phyloP scores from a whole-genome alignment of 305 asterid genomes.

The Andrographis paniculata region DNA sequence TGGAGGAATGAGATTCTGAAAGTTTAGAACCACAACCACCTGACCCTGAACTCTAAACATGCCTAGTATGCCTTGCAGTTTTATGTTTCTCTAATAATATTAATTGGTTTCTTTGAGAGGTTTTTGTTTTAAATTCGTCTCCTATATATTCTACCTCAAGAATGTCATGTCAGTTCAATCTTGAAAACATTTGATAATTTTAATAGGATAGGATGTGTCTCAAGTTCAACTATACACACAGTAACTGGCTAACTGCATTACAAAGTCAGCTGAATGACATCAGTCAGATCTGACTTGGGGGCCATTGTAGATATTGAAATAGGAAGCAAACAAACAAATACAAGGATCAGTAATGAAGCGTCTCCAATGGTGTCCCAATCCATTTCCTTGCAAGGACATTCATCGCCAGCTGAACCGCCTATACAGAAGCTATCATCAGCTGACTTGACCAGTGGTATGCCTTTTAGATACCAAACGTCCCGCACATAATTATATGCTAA shows the following conservation, averaged over 20 bases:
- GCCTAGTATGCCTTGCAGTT: too few relatives aligned
- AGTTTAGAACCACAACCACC: too few relatives aligned
- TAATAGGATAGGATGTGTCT: not conserved
- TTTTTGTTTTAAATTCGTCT: conserved; percentile 1
- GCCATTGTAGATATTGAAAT: conserved; percentile 34
- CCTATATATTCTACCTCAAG: conserved; percentile 9
- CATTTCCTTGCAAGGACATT: conserved; percentile 23
- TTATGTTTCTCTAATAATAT: not conserved
- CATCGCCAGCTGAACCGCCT: conserved; percentile 36
- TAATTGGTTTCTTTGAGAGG: not conserved
- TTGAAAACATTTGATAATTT: conserved; percentile 1
- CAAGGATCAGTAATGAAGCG: conserved; percentile 26
- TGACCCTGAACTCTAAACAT: too few relatives aligned
- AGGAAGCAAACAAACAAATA: conserved; percentile 26
- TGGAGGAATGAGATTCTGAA: too few relatives aligned
- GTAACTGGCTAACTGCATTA: conserved; percentile 11
- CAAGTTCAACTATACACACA: conserved; percentile 5
- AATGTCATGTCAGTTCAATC: not conserved
- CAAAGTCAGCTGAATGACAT: conserved; percentile 13
- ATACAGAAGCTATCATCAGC: conserved; percentile 27
- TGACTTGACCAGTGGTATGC: conserved; percentile 39
- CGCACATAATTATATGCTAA: conserved; percentile 10
- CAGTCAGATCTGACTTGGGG: conserved; percentile 19
- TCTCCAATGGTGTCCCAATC: conserved; percentile 29
- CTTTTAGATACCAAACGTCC: conserved; percentile 6